Evolutionary conservation across 208 protist species (phyloP).

Genomic region (Leishmania tarentolae): DNA sequence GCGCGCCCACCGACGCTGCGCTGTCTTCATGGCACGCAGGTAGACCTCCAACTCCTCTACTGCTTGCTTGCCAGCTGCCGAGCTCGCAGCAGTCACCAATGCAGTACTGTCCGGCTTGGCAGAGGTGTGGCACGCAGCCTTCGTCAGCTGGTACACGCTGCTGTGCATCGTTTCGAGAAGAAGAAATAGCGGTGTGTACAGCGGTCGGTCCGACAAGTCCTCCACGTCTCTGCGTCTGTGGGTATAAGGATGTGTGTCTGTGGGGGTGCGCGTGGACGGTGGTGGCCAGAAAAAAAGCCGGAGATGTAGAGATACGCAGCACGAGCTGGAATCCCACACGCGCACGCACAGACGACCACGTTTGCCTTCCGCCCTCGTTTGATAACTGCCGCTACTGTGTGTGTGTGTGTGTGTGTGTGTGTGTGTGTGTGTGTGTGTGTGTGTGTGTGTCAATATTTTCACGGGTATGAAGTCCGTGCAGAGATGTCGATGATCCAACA

Average conservation of each 20-base stretch:
- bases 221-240: neutral
- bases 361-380: neutral
- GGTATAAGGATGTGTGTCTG: neutral
- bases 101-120: neutral
- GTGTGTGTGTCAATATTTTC: neutral
- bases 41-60: slow-evolving; percentile 75
- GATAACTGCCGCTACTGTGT: neutral
- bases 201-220: neutral
- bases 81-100: neutral
- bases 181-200: neutral
- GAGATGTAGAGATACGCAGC: neutral
- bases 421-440: neutral
- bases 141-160: neutral
- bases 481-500: neutral
- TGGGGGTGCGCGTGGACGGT: neutral
- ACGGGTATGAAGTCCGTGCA: neutral
- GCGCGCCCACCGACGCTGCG: slow-evolving; percentile 66
- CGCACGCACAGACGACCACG: neutral
- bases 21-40: slow-evolving; percentile 53
- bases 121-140: neutral
- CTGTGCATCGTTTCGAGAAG: neutral
- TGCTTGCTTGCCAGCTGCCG: slow-evolving; percentile 33
- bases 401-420: neutral
- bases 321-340: neutral
- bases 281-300: neutral